Evolutionary conservation across 2,329 filamentous ascomycete genomes (phyloP).

Genomic region (Penicillium sp.): DNA sequence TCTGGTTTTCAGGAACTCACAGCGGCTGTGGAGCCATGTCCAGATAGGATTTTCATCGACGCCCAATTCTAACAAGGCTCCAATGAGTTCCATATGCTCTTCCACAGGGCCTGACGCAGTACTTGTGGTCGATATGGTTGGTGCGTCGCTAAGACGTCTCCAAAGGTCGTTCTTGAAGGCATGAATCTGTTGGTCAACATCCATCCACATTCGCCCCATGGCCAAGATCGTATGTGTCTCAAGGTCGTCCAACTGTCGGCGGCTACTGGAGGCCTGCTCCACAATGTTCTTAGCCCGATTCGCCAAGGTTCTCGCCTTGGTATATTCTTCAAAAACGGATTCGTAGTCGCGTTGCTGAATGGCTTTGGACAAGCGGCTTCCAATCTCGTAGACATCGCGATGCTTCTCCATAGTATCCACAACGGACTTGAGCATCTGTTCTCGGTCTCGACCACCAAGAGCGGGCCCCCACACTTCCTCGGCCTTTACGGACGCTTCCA

Average conservation of each 20-base stretch:
- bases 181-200: conserved; percentile 84
- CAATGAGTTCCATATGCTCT: conserved; percentile 90
- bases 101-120: conserved; percentile 59
- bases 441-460: conserved; percentile 83
- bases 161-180: conserved; percentile 86
- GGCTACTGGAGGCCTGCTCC: conserved; percentile 51
- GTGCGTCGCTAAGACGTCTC: conserved; percentile 71
- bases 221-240: conserved; percentile 84
- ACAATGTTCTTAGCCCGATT: conserved; percentile 73
- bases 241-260: conserved; percentile 64
- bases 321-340: conserved; percentile 80
- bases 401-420: conserved; percentile 74
- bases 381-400: conserved; percentile 78
- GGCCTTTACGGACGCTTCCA: conserved; percentile 89
- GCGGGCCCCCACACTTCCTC: conserved; percentile 98
- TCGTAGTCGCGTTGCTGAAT: conserved; percentile 93
- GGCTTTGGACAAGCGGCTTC: conserved; percentile 71
- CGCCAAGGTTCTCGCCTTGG: conserved; percentile 74
- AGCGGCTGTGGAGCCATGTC: conserved; percentile 89
- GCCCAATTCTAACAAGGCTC: conserved; percentile 84
- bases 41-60: conserved; percentile 95
- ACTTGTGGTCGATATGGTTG: conserved; percentile 54
- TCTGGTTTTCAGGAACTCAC: conserved; percentile 83
- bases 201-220: conserved; percentile 90
- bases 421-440: conserved; percentile 78